Evolutionary conservation across 768 basidiomycete genomes (phyloP).

Genomic region (Rhizopogon vinicolor): DNA sequence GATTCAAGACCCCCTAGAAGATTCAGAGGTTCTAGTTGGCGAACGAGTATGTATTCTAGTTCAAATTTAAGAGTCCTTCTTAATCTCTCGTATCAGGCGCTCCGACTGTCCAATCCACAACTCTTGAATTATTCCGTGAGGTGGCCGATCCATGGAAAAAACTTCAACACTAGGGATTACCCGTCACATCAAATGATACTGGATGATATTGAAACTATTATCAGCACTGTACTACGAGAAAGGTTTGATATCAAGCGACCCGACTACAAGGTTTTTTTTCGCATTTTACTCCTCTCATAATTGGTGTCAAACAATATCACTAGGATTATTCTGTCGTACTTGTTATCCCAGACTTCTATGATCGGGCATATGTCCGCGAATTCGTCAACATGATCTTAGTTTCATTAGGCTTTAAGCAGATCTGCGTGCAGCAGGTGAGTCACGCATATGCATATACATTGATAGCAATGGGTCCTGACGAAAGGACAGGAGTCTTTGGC

Average conservation of each 20-base stretch:
- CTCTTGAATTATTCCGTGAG: slow-evolving; percentile 66
- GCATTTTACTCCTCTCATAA: background rate
- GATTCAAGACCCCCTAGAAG: slow-evolving; percentile 55
- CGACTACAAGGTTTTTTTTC: slow-evolving; percentile 55
- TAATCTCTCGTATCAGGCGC: slow-evolving; percentile 42
- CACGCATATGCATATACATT: background rate
- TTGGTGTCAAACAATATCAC: background rate
- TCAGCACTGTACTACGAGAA: slow-evolving; percentile 56
- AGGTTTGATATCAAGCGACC: slow-evolving; percentile 47
- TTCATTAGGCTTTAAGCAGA: slow-evolving; percentile 87
- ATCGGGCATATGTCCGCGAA: slow-evolving; percentile 77
- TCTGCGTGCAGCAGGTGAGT: slow-evolving; percentile 84
- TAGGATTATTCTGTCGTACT: slow-evolving; percentile 87
- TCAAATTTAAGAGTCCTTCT: background rate
- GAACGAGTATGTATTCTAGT: slow-evolving; percentile 47
- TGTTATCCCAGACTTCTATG: slow-evolving; percentile 90
- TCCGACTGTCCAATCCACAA: slow-evolving; percentile 65
- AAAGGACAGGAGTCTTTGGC: slow-evolving; percentile 75
- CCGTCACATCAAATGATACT: slow-evolving; percentile 61
- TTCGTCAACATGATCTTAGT: slow-evolving; percentile 68
- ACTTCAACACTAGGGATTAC: slow-evolving; percentile 83
- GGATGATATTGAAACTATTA: slow-evolving; percentile 73
- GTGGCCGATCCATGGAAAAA: slow-evolving; percentile 79
- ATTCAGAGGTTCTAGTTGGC: slow-evolving; percentile 51
- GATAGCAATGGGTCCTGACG: background rate